Conservation (phyloP, 2,329 filamentous ascomycete genomes). For the Botrytis deweyae region DNA sequence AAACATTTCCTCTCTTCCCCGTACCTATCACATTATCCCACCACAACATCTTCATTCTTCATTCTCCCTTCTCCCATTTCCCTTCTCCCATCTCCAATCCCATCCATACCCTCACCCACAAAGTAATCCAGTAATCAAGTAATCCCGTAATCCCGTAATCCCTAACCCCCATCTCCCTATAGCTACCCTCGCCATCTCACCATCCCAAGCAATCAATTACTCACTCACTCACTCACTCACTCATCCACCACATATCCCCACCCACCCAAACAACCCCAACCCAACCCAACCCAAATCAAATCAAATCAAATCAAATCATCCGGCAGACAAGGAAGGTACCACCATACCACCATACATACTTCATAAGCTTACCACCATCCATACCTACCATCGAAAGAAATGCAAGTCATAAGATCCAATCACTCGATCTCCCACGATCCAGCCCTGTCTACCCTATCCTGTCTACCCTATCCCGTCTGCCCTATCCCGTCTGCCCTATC, state of each 20-base stretch:
- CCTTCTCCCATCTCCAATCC: not conserved
- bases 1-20: not conserved
- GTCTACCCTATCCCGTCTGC: not conserved
- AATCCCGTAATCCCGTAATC: not conserved
- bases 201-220: too few species aligned
- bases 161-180: not conserved
- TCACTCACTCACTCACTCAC: too few species aligned
- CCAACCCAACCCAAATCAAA: too few species aligned
- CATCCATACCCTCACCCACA: not conserved
- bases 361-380: too few species aligned
- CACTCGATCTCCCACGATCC: slow-evolving; percentile 10
- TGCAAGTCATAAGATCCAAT: slow-evolving; percentile 22
- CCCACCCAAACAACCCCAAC: not conserved
- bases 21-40: not conserved
- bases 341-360: too few species aligned
- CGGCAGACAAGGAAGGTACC: too few species aligned
- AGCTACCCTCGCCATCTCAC: not conserved
- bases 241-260: not conserved
- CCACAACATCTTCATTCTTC: not conserved
- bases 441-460: slow-evolving; percentile 4
- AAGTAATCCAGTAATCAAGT: not conserved
- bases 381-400: not conserved
- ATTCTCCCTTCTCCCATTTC: not conserved
- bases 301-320: too few species aligned
- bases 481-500: too few species aligned